Conservation (phyloP, 2,329 filamentous ascomycete species). For the Gaeumannomyces tritici region DNA sequence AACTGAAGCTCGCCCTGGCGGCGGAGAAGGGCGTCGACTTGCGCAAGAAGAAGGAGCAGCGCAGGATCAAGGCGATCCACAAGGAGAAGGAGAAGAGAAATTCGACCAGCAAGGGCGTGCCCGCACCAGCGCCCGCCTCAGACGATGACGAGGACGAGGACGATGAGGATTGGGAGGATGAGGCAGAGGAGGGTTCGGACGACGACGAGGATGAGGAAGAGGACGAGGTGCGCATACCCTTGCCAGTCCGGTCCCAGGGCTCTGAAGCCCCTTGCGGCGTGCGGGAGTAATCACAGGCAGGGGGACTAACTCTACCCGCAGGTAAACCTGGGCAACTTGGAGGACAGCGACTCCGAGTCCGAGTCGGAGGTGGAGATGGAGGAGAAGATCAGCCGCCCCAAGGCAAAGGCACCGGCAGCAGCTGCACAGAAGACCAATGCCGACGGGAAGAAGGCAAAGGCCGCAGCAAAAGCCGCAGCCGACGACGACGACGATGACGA, state of each 20-base stretch:
- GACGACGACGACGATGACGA: slow-evolving; percentile 30
- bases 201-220: slow-evolving; percentile 24
- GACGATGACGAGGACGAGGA: slow-evolving; percentile 26
- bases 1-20: slow-evolving; percentile 42
- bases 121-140: background rate
- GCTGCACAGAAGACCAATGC: slow-evolving; percentile 22
- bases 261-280: no score
- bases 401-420: slow-evolving; percentile 6
- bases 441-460: slow-evolving; percentile 16
- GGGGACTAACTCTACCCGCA: slow-evolving; percentile 11
- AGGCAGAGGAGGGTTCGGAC: slow-evolving; percentile 20
- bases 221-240: slow-evolving; percentile 9
- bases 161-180: slow-evolving; percentile 21
- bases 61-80: slow-evolving; percentile 29
- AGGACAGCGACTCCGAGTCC: slow-evolving; percentile 47
- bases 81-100: slow-evolving; percentile 24
- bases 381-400: slow-evolving; percentile 50
- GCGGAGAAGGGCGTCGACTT: slow-evolving; percentile 46
- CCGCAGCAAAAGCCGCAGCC: slow-evolving; percentile 7
- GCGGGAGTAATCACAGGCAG: no score
- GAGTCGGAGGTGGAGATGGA: slow-evolving; percentile 73
- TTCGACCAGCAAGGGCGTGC: slow-evolving; percentile 7
- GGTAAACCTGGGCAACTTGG: slow-evolving; percentile 45
- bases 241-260: no score
- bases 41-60: slow-evolving; percentile 39